These are phyloP conservation scores for Scheffersomyces lignosus DNA, from an alignment of 805 yeast species.

Conservation along the genomic window DNA sequence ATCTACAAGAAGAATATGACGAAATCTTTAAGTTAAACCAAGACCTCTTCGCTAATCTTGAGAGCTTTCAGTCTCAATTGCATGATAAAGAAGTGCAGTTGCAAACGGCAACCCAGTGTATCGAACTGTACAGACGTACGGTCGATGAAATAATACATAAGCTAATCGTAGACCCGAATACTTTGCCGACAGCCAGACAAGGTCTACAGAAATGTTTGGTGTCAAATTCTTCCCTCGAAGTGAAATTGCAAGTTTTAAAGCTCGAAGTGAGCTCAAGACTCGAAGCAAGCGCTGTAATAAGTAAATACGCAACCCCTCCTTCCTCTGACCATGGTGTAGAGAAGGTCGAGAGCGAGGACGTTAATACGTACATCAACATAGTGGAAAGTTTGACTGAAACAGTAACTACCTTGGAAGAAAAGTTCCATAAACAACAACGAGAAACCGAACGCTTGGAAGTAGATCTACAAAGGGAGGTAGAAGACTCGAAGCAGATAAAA, in stretches of 20 bases:
- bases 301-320: slow-evolving; percentile 9
- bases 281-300: slow-evolving; percentile 4
- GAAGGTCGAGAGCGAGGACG: slow-evolving; percentile 5
- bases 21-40: slow-evolving; percentile 37
- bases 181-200: slow-evolving; percentile 15
- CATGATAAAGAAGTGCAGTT: slow-evolving; percentile 26
- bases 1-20: slow-evolving; percentile 26
- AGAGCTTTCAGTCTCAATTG: slow-evolving; percentile 32
- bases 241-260: slow-evolving; percentile 22
- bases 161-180: slow-evolving; percentile 16
- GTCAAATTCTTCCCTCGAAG: slow-evolving; percentile 16
- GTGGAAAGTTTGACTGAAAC: slow-evolving; percentile 18
- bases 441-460: slow-evolving; percentile 19
- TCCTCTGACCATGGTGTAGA: slow-evolving; percentile 5
- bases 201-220: slow-evolving; percentile 17
- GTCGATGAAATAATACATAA: slow-evolving; percentile 19
- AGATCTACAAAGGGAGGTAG: slow-evolving; percentile 21
- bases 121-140: slow-evolving; percentile 14
- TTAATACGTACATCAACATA: slow-evolving; percentile 11
- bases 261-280: slow-evolving; percentile 17
- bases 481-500: slow-evolving; percentile 20
- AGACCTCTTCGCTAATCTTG: slow-evolving; percentile 38
- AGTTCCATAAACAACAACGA: slow-evolving; percentile 19
- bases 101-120: slow-evolving; percentile 9
- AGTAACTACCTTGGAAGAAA: slow-evolving; percentile 21